These are phyloP conservation scores for Chlamydomonas sp. DNA, from an alignment of 139 green algal species.

Conservation along the genomic window DNA sequence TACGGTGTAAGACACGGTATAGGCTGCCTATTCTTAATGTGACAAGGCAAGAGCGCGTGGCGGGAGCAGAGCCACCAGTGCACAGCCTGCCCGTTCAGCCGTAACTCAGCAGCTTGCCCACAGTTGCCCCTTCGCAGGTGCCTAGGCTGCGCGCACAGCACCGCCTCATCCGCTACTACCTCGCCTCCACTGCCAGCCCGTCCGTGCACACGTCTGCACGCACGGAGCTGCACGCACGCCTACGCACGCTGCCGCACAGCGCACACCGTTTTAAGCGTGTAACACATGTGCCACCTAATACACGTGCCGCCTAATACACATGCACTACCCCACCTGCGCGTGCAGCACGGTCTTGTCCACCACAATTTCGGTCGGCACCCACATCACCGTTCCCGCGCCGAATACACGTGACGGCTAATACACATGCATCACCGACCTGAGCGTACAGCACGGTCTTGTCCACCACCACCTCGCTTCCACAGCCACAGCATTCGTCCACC, in stretches of 20 bases:
- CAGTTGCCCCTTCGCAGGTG: no score
- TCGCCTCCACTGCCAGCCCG: neutral
- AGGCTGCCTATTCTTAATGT: no score
- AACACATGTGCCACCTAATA: no score
- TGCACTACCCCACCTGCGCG: constrained; percentile 43
- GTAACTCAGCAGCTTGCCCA: no score
- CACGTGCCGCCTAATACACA: neutral
- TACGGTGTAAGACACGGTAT: no score
- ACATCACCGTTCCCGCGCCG: constrained; percentile 49
- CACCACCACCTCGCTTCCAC: neutral
- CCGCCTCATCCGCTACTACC: neutral
- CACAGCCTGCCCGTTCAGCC: no score
- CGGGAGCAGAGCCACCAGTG: no score
- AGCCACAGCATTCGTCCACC: neutral
- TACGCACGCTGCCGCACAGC: no score
- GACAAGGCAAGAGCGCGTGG: no score
- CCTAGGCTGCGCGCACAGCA: neutral
- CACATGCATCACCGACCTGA: neutral
- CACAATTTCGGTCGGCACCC: constrained; percentile 95
- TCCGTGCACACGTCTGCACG: no score
- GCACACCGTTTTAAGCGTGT: no score
- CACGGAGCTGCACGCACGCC: no score
- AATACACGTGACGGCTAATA: neutral
- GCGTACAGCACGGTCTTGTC: neutral
- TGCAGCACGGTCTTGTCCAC: constrained; percentile 91